These are phyloP conservation scores for Pseudogymnoascus sp. DNA, from an alignment of 2,329 filamentous ascomycete species.

Conservation along the genomic window DNA sequence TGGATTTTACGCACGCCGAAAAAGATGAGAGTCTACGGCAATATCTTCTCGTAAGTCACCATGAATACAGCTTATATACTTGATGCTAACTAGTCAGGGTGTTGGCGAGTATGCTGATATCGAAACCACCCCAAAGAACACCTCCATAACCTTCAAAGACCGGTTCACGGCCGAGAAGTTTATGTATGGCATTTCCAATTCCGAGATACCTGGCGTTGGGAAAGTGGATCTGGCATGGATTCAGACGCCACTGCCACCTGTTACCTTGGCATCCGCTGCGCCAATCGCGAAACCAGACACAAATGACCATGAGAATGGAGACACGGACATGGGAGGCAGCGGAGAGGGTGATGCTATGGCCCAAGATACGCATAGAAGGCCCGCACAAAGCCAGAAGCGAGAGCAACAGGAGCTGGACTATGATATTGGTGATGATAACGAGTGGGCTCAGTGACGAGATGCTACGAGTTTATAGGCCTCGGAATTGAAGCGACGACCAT, in stretches of 20 bases:
- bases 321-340: slow-evolving; percentile 18
- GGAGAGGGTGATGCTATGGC: slow-evolving; percentile 28
- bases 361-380: slow-evolving; percentile 10
- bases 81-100: slow-evolving; percentile 37
- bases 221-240: slow-evolving; percentile 62
- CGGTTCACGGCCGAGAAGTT: slow-evolving; percentile 67
- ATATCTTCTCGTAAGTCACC: slow-evolving; percentile 56
- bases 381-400: slow-evolving; percentile 12
- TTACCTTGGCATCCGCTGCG: slow-evolving; percentile 16
- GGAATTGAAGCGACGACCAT: neutral
- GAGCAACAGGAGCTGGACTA: slow-evolving; percentile 31
- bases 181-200: slow-evolving; percentile 50
- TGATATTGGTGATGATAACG: slow-evolving; percentile 37
- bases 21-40: slow-evolving; percentile 66
- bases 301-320: slow-evolving; percentile 16
- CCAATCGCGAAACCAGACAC: slow-evolving; percentile 12
- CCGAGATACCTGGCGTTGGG: slow-evolving; percentile 56
- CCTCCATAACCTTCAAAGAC: slow-evolving; percentile 58
- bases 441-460: slow-evolving; percentile 22
- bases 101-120: slow-evolving; percentile 58
- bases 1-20: slow-evolving; percentile 54
- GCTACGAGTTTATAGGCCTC: neutral
- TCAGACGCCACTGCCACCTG: slow-evolving; percentile 25
- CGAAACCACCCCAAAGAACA: slow-evolving; percentile 39
- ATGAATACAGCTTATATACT: slow-evolving; percentile 13